These are phyloP conservation scores for Agapanthus africanus DNA, from an alignment of 106 monocot genomes.

Conservation along the genomic window DNA sequence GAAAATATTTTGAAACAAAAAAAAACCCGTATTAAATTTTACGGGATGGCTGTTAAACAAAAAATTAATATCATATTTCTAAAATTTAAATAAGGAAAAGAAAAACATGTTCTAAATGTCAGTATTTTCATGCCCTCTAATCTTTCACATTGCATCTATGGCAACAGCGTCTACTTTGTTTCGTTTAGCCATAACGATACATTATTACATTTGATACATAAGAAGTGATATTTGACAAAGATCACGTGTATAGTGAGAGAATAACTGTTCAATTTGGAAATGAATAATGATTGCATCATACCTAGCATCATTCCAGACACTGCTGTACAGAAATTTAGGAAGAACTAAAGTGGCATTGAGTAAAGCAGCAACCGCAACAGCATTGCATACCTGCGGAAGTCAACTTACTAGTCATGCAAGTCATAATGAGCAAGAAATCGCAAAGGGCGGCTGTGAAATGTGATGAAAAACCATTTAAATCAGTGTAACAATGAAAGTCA, in stretches of 20 bases:
- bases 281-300: slow-evolving; percentile 13
- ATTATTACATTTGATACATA: too few relatives aligned
- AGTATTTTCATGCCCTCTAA: neutral
- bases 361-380: slow-evolving; percentile 69
- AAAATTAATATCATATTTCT: neutral
- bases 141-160: neutral
- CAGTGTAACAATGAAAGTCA: neutral
- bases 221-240: too few relatives aligned
- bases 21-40: neutral
- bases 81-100: neutral
- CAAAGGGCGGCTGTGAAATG: neutral
- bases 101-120: neutral
- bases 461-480: neutral
- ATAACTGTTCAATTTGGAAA: neutral
- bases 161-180: neutral
- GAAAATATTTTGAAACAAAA: neutral
- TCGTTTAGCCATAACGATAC: neutral
- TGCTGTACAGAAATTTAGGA: slow-evolving; percentile 90
- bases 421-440: neutral
- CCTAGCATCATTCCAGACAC: slow-evolving; percentile 92
- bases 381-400: slow-evolving; percentile 75
- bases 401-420: slow-evolving; percentile 2
- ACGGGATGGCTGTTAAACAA: neutral
- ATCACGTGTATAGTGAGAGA: too few relatives aligned
- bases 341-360: slow-evolving; percentile 89